Evolutionary conservation across 1,284 basidiomycete species (phyloP).

Genomic region (Sphaerobolus stellatus): DNA sequence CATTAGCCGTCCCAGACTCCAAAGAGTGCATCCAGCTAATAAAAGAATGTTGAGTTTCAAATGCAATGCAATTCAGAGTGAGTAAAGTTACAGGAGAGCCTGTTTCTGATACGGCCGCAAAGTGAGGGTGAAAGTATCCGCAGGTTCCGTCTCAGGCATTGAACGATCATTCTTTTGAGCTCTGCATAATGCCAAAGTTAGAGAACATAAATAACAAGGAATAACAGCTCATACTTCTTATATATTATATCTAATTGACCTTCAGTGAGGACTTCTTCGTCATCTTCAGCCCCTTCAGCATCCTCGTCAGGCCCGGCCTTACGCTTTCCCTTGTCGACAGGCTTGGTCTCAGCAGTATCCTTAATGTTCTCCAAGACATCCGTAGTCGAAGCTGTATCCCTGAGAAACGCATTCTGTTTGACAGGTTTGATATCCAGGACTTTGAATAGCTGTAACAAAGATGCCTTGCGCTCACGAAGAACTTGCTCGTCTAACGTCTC

Average conservation of each 20-base stretch:
- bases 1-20: slow-evolving; percentile 71
- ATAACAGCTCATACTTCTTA: slow-evolving; percentile 55
- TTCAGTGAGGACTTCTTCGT: slow-evolving; percentile 75
- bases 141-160: slow-evolving; percentile 82
- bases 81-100: slow-evolving; percentile 64
- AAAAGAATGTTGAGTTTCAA: slow-evolving; percentile 6
- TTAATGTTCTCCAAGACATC: slow-evolving; percentile 3
- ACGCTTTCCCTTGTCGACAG: slow-evolving; percentile 37
- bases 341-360: slow-evolving; percentile 34
- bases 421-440: slow-evolving; percentile 57
- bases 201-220: not conserved
- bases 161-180: slow-evolving; percentile 79
- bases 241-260: slow-evolving; percentile 82
- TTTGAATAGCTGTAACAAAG: slow-evolving; percentile 65
- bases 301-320: slow-evolving; percentile 63
- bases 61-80: not conserved
- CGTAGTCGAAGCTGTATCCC: not conserved
- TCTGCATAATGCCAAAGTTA: slow-evolving; percentile 42
- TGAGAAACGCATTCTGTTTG: slow-evolving; percentile 3
- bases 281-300: slow-evolving; percentile 62
- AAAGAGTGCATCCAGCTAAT: slow-evolving; percentile 90
- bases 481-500: slow-evolving; percentile 74
- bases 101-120: slow-evolving; percentile 94
- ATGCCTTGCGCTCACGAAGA: slow-evolving; percentile 75
- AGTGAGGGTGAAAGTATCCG: slow-evolving; percentile 74